Conservation (phyloP, 768 basidiomycete genomes). For the Amanita rimosa region DNA sequence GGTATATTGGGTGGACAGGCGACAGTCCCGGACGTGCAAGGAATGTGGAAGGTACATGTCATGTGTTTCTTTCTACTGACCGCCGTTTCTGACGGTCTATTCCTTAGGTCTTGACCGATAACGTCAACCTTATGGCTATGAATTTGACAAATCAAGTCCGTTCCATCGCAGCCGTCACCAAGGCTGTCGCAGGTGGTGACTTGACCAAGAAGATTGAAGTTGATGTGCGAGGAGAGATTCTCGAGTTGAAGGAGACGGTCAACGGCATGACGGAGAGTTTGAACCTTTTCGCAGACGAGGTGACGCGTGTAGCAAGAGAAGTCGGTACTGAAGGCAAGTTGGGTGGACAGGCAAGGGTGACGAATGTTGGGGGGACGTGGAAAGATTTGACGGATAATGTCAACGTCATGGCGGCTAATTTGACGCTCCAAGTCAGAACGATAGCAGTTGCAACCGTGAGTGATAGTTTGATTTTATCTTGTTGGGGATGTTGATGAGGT, state of each 20-base stretch:
- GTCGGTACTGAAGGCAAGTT: conserved; percentile 95
- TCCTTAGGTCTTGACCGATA: conserved; percentile 50
- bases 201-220: conserved; percentile 90
- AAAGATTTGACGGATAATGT: conserved; percentile 94
- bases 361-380: conserved; percentile 95
- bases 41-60: conserved; percentile 77
- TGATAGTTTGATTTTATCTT: conserved; percentile 8
- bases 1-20: conserved; percentile 94
- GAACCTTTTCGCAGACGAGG: conserved; percentile 78
- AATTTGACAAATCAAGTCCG: conserved; percentile 89
- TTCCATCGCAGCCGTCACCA: conserved; percentile 79
- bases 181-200: conserved; percentile 90
- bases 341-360: conserved; percentile 90
- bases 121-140: conserved; percentile 85
- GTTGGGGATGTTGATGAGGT: not conserved
- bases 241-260: conserved; percentile 84
- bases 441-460: conserved; percentile 87
- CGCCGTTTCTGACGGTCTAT: not conserved
- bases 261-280: conserved; percentile 91
- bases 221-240: conserved; percentile 86
- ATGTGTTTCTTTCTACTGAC: not conserved
- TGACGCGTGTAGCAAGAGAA: conserved; percentile 80
- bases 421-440: conserved; percentile 88
- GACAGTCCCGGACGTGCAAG: conserved; percentile 82
- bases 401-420: conserved; percentile 90